phyloP scores from a whole-genome alignment of 2,329 filamentous ascomycete species.

The Alternaria solani region DNA sequence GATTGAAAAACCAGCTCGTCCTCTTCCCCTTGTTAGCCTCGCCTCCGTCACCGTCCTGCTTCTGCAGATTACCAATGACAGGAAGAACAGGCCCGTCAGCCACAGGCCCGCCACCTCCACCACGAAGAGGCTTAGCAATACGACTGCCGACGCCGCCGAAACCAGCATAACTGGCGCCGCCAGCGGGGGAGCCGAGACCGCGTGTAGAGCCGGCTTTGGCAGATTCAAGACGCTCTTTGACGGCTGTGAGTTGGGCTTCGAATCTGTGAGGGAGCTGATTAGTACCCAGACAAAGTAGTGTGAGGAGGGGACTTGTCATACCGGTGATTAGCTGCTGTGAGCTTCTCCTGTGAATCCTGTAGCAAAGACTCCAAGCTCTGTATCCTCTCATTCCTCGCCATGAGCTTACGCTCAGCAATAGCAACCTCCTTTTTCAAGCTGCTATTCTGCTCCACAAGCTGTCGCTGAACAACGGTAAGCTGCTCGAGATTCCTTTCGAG shows the following conservation, averaged over 20 bases:
- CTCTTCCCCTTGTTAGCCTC: constrained; percentile 67
- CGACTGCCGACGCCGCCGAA: constrained; percentile 65
- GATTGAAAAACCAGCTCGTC: constrained; percentile 76
- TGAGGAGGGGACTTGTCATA: constrained; percentile 59
- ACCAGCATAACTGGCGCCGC: constrained; percentile 67
- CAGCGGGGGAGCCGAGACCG: constrained; percentile 72
- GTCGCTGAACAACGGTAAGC: constrained; percentile 93
- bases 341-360: constrained; percentile 97
- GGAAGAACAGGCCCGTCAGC: constrained; percentile 51
- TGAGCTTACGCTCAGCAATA: constrained; percentile 96
- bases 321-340: constrained; percentile 97
- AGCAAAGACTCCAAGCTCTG: constrained; percentile 90
- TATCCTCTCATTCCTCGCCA: constrained; percentile 95
- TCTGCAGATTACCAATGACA: constrained; percentile 55
- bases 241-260: constrained; percentile 93
- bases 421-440: constrained; percentile 97
- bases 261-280: constrained; percentile 68
- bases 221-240: constrained; percentile 96
- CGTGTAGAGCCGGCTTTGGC: constrained; percentile 92
- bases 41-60: constrained; percentile 60
- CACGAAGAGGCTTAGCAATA: constrained; percentile 70
- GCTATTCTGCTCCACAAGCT: constrained; percentile 97
- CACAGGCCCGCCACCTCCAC: constrained; percentile 55
- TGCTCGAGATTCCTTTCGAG: constrained; percentile 97
- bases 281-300: constrained; percentile 5